Base-by-base conservation (phyloP, 768 basidiomycete genomes). In the Podaxis sp. region DNA sequence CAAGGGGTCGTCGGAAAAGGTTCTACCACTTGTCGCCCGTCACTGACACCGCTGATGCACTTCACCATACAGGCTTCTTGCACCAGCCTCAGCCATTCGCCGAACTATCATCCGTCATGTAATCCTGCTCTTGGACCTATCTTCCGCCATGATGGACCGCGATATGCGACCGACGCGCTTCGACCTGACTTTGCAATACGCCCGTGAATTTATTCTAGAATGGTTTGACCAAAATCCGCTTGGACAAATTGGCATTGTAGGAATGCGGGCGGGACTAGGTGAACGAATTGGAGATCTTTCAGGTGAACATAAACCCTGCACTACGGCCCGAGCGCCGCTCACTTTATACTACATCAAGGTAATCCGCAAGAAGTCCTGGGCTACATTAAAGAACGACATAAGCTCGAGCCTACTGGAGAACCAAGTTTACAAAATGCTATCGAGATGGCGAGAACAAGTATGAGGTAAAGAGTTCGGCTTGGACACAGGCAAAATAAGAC, bases 151-250 rank as follows among this genome's bases (percentile, higher is more conserved):
- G 94, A 83, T 86, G 76, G 97, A 98, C 74, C 86, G 95, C 29
- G 97, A 99, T 76, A 93, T 96, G 88, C 85, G 96, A 5, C 94
- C 96, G 11, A 94, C 93, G 22, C 85, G 97, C 61, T 96, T 96
- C 67, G 96, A 97, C 70, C 75, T 99, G 36, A 90, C 88, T 68
- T 76, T 98, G 49, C 89, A 95, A 69, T 96, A 96, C 71, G 85
- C 94, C 13, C 85, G 94, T 62, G 93, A 93, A 68, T 99, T 98
- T 67, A 83, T 98, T 29, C 79, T 84, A 6, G 97, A 99, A 73
- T 99, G 96, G 96, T 99, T 98, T 74, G 97, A 99, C 76, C 97
- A 98, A 77, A 99, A 99, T 70, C 97, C 97, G 1, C 81, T 99
- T 12, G 96, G 96, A 22, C 97, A 98, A 75, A 93, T 99, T 66